Base-by-base conservation (phyloP, 2,329 filamentous ascomycete species). In the Verruconis gallopava region DNA sequence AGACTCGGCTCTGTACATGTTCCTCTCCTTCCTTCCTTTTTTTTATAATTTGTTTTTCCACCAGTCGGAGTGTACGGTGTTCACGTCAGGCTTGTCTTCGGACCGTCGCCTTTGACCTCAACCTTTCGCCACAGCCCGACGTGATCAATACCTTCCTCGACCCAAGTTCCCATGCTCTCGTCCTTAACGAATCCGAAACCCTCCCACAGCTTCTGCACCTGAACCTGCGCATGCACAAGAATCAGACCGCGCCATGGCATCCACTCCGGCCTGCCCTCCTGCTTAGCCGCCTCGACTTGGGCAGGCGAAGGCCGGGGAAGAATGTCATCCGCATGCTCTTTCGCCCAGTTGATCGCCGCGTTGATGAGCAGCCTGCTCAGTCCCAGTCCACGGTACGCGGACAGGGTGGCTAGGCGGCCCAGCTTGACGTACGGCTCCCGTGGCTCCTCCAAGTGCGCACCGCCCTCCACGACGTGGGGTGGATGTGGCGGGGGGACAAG, bases 61-160 rank as follows among this genome's bases (percentile, higher is more conserved):
- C n/a, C n/a, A n/a, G n/a, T n/a, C 21, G 2, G 21, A 21, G 30
- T 30, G 38, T 40, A 19, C 21, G 25, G 17, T 37, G 33, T 13
- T 42, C 36, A 43, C 12, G 5, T n/a, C 25, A 30, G n/a, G 25
- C n/a, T 30, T 9, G 21, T 44, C 22, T 30, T 49, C 44, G 9
- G n/a, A n/a, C 9, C n/a, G 9, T 30, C 25, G 25, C n/a, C 25
- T n/a, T 30, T 30, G 9, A 30, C 25, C n/a, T 45, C 47, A 4
- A 66, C 47, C 43, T 61, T 57, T 14, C 62, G 71, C 71, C 75
- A 93, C 86, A 95, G 93, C 46, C 83, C 86, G 14, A 93, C 71
- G 65, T 94, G 85, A 49, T 73, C 68, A 42, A 94, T 89, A 3
- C 81, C 84, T 54, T 91, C 85, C 59, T 95, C 86, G 47, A 70